Conservation (phyloP, 2,329 filamentous ascomycete genomes). For the Stagonosporopsis vannaccii region DNA sequence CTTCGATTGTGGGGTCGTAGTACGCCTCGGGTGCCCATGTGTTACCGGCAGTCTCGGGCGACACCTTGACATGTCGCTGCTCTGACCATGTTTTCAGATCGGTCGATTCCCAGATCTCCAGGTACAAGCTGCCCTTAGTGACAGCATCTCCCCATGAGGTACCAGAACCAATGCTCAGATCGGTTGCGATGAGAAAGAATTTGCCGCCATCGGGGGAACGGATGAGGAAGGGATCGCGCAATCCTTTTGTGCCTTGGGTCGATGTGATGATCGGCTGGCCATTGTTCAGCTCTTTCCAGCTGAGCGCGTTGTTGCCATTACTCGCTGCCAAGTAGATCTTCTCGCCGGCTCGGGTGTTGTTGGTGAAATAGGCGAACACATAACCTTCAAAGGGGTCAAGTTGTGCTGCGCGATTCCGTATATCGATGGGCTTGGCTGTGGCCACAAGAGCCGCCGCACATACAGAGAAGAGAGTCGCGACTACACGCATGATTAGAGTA, state of each 20-base stretch:
- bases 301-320: slow-evolving; percentile 60
- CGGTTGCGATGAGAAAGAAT: slow-evolving; percentile 62
- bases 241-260: slow-evolving; percentile 56
- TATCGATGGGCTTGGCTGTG: slow-evolving; percentile 19
- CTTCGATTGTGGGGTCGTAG: slow-evolving; percentile 54
- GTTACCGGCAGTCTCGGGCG: slow-evolving; percentile 59
- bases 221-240: slow-evolving; percentile 63
- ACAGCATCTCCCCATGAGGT: slow-evolving; percentile 61
- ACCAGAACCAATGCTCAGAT: slow-evolving; percentile 62
- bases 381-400: slow-evolving; percentile 55
- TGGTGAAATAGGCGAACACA: slow-evolving; percentile 62
- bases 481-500: slow-evolving; percentile 6
- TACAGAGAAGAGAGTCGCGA: slow-evolving; percentile 2
- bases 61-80: slow-evolving; percentile 60
- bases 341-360: slow-evolving; percentile 55
- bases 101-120: slow-evolving; percentile 62
- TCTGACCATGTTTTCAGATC: slow-evolving; percentile 61
- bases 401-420: slow-evolving; percentile 39
- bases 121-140: slow-evolving; percentile 57
- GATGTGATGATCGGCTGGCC: slow-evolving; percentile 58
- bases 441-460: slow-evolving; percentile 10
- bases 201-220: slow-evolving; percentile 59
- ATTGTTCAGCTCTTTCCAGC: slow-evolving; percentile 60
- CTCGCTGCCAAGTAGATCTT: slow-evolving; percentile 63
- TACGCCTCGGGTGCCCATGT: slow-evolving; percentile 64